Base-by-base conservation (phyloP, 192 early-diverging fungal genomes). In the Coemansia sp. region DNA sequence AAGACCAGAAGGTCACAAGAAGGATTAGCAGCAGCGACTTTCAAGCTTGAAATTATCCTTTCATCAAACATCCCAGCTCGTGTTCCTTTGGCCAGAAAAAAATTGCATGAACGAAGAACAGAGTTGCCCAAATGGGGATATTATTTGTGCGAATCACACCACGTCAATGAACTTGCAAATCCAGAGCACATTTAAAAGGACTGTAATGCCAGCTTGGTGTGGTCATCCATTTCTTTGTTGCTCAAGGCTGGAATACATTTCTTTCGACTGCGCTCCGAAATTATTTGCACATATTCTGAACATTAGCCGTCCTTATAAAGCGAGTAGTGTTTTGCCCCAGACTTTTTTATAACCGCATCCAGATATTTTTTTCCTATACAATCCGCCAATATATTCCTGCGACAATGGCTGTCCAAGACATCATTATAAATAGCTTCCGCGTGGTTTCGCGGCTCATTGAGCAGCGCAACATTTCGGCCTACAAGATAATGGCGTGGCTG, bases 401-500 rank as follows among this genome's bases (percentile, higher is more conserved):
- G 6, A n/a, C 22, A 50, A 50, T 50, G 48, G 24, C 16, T 50
- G 27, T 28, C 6, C 48, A 50, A 50, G 28, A 28, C 48, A 50
- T 50, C 16, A 16, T 50, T 29, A 27, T 50, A 50, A 50, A 28
- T 11, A 28, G 48, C 25, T 50, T 50, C 18, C 24, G 48, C 11
- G 3, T 28, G 1, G 25, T 50, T 28, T 9, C n/a, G 24, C 25
- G 48, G 48, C 25, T 50, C n/a, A 12, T 50, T 50, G 48, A 29
- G 28, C 24, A 28, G 28, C 48, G 25, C 42, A 57, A 57, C 42
- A 29, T 45, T 29, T 50, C 48, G 1, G 22, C 25, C 8, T 29
- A 44, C 42, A 57, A 30, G 24, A 4, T 57, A 28, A 18, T 57
- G 18, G 24, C 42, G 18, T 44, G 58, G 45, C 32, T 60, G 22